Evolutionary conservation across 1,284 basidiomycete species (phyloP).

Genomic region (Meripilus lineatus): DNA sequence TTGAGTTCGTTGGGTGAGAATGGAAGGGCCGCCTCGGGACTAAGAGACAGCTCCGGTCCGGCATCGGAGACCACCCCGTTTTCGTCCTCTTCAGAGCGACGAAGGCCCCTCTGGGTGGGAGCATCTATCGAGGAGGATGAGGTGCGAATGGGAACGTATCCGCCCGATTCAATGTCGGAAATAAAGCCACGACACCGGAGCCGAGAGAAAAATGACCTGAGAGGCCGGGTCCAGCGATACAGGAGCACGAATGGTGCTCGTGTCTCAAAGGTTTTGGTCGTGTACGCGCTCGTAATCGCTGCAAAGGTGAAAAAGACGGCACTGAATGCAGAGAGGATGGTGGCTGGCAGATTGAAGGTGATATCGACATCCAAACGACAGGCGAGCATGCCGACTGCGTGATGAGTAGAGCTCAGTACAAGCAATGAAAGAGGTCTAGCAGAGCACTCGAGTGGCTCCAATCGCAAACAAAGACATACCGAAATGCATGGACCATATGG

Average conservation of each 20-base stretch:
- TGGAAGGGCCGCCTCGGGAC: background rate
- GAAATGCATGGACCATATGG: conserved; percentile 31
- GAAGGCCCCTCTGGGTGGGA: background rate
- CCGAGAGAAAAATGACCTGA: no score
- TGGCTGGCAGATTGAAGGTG: conserved; percentile 21
- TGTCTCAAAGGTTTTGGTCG: conserved; percentile 17
- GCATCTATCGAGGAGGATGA: background rate
- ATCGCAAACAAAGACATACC: conserved; percentile 17
- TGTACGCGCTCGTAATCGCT: conserved; percentile 22
- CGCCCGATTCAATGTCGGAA: conserved; percentile 5
- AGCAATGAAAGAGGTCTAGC: background rate
- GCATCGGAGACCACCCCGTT: no score
- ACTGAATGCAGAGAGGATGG: conserved; percentile 26
- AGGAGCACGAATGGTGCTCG: no score
- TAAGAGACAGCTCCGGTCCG: conserved; percentile 1
- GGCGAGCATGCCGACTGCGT: conserved; percentile 29
- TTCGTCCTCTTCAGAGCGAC: background rate
- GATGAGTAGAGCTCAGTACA: no score
- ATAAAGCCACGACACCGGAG: background rate
- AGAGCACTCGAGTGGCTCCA: background rate
- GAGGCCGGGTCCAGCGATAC: no score
- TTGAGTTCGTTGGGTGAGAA: background rate
- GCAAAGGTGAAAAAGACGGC: conserved; percentile 27
- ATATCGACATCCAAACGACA: conserved; percentile 25
- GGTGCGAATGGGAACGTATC: conserved; percentile 4